A percentile compares a stretch with the other conserved stretches of the same genome.
Conservation (phyloP, 2,329 filamentous ascomycete genomes). For the Mollisia scopiformis region DNA sequence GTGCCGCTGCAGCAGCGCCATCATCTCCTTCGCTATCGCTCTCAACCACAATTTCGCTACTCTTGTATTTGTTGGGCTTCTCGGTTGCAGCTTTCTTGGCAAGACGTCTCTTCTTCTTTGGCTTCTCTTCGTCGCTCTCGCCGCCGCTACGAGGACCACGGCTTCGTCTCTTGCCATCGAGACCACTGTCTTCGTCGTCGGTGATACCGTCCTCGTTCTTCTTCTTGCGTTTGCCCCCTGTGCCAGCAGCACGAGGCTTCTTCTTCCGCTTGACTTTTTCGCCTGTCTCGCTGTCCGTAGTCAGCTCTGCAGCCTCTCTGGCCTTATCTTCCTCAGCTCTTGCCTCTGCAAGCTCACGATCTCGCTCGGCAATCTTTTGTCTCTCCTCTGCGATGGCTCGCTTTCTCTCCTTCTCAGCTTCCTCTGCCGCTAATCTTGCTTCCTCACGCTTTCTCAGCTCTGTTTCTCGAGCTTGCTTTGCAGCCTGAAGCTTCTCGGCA, state of each 20-base stretch:
- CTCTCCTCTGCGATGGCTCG: constrained; percentile 87
- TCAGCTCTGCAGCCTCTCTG: constrained; percentile 76
- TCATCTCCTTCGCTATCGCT: constrained; percentile 38
- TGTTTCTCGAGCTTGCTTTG: constrained; percentile 77
- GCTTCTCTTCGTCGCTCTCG: constrained; percentile 39
- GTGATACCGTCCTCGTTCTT: constrained; percentile 40
- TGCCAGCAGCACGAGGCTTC: constrained; percentile 47
- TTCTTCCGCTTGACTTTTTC: constrained; percentile 82
- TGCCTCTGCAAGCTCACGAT: constrained; percentile 72
- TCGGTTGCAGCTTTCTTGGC: constrained; percentile 33
- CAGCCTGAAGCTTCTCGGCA: constrained; percentile 81
- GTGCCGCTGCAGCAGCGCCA: constrained; percentile 32
- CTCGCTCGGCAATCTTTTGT: constrained; percentile 75
- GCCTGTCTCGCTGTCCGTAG: constrained; percentile 79
- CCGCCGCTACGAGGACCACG: constrained; percentile 30
- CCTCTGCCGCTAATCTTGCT: constrained; percentile 67
- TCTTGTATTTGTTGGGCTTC: constrained; percentile 37
- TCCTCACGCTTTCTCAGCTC: constrained; percentile 81
- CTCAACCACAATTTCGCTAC: constrained; percentile 39
- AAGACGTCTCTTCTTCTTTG: constrained; percentile 39
- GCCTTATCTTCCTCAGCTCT: constrained; percentile 71
- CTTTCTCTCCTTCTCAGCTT: constrained; percentile 72
- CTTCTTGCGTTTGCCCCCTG: constrained; percentile 45
- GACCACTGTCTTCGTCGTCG: constrained; percentile 37
- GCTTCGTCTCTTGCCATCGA: constrained; percentile 27